Conservation (phyloP, 2,329 filamentous ascomycete genomes). For the Pseudopithomyces chartarum region DNA sequence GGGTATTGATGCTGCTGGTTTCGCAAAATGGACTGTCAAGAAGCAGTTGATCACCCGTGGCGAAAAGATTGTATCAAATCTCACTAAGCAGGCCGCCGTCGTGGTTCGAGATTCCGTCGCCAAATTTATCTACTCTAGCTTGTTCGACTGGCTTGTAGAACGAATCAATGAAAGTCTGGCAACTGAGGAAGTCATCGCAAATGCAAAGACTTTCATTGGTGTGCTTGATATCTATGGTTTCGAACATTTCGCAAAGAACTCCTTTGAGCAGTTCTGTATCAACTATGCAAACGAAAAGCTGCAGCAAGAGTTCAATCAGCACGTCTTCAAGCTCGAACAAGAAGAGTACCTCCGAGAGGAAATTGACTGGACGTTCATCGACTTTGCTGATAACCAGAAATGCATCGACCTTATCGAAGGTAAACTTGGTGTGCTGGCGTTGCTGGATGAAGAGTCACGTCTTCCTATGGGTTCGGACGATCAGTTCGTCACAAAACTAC, state of each 20-base stretch:
- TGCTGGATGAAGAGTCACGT: conserved; percentile 94
- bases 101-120: conserved; percentile 97
- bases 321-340: conserved; percentile 98
- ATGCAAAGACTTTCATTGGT: conserved; percentile 90
- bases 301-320: conserved; percentile 98
- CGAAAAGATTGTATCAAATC: conserved; percentile 95
- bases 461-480: conserved; percentile 97
- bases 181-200: conserved; percentile 80
- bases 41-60: conserved; percentile 96
- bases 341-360: conserved; percentile 95
- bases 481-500: conserved; percentile 93
- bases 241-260: conserved; percentile 99
- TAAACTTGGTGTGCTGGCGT: conserved; percentile 88
- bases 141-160: conserved; percentile 99
- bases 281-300: conserved; percentile 99
- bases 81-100: conserved; percentile 89
- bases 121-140: conserved; percentile 97
- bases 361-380: conserved; percentile 99
- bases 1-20: conserved; percentile 83
- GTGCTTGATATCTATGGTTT: conserved; percentile 99
- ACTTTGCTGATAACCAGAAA: conserved; percentile 98
- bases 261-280: conserved; percentile 99
- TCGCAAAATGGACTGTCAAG: conserved; percentile 98
- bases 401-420: conserved; percentile 99
- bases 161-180: conserved; percentile 91